Evolutionary conservation across 2,329 filamentous ascomycete species (phyloP), one percentile per base, ranked within the genome.

Genomic region (Ascochyta fabae): DNA sequence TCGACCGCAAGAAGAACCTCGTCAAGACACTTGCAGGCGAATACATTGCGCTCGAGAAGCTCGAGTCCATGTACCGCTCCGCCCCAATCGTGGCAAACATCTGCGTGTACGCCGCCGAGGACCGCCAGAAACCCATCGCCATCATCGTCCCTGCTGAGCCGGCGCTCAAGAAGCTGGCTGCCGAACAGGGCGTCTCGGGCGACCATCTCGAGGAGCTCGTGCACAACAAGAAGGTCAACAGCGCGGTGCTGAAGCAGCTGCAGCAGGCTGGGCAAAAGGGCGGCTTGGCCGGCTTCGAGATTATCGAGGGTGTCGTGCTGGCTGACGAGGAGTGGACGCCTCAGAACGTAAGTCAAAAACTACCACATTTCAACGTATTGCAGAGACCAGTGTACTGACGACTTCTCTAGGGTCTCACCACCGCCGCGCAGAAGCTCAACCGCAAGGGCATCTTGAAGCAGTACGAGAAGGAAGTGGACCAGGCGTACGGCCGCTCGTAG

Each of bases 1-100:
- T 98, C 71, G 94, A 98, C 77, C 91, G 94, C 66, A 93, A 96
- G 86, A 98, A 98, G 88, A 98, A 98, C 79, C 82, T 98, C 52
- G 91, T 98, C 77, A 98, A 98, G 87, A 93, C 95, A 61, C 85
- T 91, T 62, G 92, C 93, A 58, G 94, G 94, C 66, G 94, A 98
- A 82, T 98, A 98, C 78, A 96, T 98, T 75, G 95, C 94, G 22
- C 85, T 99, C 4, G 94, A 98, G 81, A 97, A 89, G 81, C 87
- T 98, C 56, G 94, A 98, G 79, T 90, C 93, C 3, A 83, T 96
- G 50, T 98, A 97, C 80, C 88, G 93, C 59, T 88, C 91, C 41
- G 86, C 85, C 9, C 83, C 86, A n/a, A 85, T 89, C 9, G 91
- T 96, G 19, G 85, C 85, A 57, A 96, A 96, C 78, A 87, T 97